Base-by-base conservation (phyloP, 306 rosid genomes). In the Vigna hirtella region DNA sequence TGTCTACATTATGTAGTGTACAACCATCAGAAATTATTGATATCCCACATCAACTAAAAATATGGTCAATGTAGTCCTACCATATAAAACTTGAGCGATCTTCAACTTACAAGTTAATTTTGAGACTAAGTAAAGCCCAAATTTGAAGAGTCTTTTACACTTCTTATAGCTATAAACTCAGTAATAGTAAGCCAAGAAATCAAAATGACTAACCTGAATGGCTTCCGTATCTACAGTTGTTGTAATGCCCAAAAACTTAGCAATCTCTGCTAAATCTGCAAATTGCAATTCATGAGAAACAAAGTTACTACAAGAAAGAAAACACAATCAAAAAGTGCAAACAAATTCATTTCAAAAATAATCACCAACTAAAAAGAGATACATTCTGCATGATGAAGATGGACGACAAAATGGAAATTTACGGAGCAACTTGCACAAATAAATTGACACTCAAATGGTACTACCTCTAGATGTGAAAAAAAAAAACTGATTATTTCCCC, bases 261-360 rank as follows among this genome's bases (percentile, higher is more conserved):
- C 98, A 15, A 94, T 94, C 83, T 94, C 98, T 1, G 93, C 97
- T 83, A 94, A 85, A 89, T 94, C 98, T 93, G 88, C 87, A 83
- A 66, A 87, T 72, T 72, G 28, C 38, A 18, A 67, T 13, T 53
- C 42, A 78, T 43, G 61, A 64, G 62, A 66, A 66, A 51, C 51
- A 79, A 76, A 15, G 32, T 47, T 47, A 51, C 18, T 30, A 59
- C 32, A 66, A 32, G 53, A 48, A 82, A 32, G 53, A 49, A 82
- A 72, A 64, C 55, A 66, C 48, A 65, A 22, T 5, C 75, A 73
- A 52, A 67, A 55, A 36, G 26, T 49, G 61, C 71, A 47, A 63
- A 9, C 52, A 68, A 68, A 30, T 18, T 52, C 51, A 11, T 16
- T 51, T 52, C n/a, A 73, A 64, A 17, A 64, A 10, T n/a, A 72